Conservation (phyloP, 352 stramenopile genomes). For the Pythium volutum region DNA sequence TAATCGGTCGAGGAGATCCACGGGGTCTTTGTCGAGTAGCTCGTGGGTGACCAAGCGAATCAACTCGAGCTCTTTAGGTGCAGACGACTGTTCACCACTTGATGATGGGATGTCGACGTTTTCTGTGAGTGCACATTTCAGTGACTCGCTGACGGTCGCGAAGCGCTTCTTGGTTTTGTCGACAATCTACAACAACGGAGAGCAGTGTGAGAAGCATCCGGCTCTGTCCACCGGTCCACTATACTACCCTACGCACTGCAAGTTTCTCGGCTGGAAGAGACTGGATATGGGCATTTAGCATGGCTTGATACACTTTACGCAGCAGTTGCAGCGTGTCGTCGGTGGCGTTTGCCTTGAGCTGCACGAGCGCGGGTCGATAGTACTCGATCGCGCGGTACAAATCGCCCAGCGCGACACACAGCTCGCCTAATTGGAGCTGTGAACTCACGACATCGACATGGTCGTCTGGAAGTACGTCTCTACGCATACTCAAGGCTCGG, state of each 20-base stretch:
- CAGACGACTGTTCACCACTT: neutral
- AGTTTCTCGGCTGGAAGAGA: constrained; percentile 36
- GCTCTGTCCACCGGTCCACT: too few relatives aligned
- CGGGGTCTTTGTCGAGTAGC: constrained; percentile 38
- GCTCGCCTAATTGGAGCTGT: constrained; percentile 39
- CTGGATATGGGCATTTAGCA: constrained; percentile 41
- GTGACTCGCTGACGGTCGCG: neutral
- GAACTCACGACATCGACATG: constrained; percentile 40
- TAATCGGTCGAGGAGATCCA: constrained; percentile 43
- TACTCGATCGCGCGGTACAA: constrained; percentile 55
- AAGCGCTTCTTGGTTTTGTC: constrained; percentile 40
- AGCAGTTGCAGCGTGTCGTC: constrained; percentile 32
- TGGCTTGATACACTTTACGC: constrained; percentile 33
- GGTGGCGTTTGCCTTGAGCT: constrained; percentile 20
- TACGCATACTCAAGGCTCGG: constrained; percentile 34
- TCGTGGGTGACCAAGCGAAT: constrained; percentile 39
- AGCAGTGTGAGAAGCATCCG: neutral
- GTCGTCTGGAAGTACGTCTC: constrained; percentile 26
- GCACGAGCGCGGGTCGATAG: constrained; percentile 33
- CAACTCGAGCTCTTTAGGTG: constrained; percentile 30
- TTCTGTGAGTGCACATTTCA: neutral
- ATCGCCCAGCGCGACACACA: constrained; percentile 43
- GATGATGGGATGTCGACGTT: neutral
- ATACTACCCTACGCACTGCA: constrained; percentile 21
- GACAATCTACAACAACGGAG: constrained; percentile 28